phyloP scores from a whole-genome alignment of 495 filamentous ascomycete genomes.

The Penicillium samsonianum region DNA sequence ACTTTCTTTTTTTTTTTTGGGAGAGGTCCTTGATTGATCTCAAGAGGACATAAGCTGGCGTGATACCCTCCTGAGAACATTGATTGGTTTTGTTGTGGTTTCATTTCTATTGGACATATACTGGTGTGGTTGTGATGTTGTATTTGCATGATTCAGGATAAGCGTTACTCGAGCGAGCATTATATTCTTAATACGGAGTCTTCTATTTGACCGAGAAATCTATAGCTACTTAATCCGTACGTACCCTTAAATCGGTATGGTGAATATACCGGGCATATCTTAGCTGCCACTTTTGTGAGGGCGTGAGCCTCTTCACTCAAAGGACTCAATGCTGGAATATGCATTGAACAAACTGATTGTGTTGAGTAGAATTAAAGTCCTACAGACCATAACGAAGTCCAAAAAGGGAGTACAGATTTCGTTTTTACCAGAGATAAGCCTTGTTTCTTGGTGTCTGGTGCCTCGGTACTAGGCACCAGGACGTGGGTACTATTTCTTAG shows the following conservation, averaged over 20 bases:
- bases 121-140: conserved; percentile 3
- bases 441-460: too few relatives aligned
- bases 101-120: conserved; percentile 10
- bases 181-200: not conserved
- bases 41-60: conserved; percentile 7
- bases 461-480: too few relatives aligned
- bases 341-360: too few relatives aligned
- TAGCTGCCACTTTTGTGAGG: not conserved
- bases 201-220: not conserved
- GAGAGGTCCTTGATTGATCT: not conserved
- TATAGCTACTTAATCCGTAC: not conserved
- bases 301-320: too few relatives aligned
- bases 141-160: conserved; percentile 9
- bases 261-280: not conserved
- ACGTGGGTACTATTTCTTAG: not conserved
- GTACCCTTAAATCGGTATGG: not conserved
- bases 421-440: too few relatives aligned
- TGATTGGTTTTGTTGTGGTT: conserved; percentile 7
- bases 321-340: too few relatives aligned
- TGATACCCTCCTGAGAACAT: conserved; percentile 8
- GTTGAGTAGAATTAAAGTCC: too few relatives aligned
- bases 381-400: too few relatives aligned
- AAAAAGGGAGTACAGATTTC: too few relatives aligned
- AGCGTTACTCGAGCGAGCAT: conserved; percentile 14
- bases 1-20: conserved; percentile 5